A percentile compares a stretch with the other conserved stretches of the same genome.
Conservation (phyloP, 106 monocot genomes). For the Dendrobium catenatum region DNA sequence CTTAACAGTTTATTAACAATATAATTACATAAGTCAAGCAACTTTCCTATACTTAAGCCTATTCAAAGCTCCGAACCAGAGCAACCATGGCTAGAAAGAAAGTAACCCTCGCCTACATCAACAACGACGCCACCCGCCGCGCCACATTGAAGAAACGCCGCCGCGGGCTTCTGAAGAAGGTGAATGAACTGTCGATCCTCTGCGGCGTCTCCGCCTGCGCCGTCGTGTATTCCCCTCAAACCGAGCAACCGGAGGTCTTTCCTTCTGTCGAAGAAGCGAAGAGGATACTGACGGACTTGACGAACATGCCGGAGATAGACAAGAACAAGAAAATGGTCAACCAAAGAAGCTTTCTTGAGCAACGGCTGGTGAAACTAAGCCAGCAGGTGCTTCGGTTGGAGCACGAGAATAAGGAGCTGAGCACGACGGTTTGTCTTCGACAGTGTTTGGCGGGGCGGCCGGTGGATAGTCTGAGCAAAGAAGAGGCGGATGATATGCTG, state of each 20-base stretch:
- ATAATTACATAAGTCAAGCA: too few relatives aligned
- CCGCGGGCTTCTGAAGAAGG: slow-evolving; percentile 8
- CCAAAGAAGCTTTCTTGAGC: not conserved
- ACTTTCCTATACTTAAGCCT: too few relatives aligned
- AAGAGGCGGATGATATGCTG: not conserved
- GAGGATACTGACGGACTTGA: not conserved
- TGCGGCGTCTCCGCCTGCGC: slow-evolving; percentile 8
- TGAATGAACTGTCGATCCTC: slow-evolving; percentile 4
- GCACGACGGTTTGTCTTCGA: not conserved
- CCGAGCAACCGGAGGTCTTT: not conserved
- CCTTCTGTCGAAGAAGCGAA: not conserved
- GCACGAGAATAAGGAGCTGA: slow-evolving; percentile 4
- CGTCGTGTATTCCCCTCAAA: not conserved
- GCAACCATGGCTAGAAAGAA: slow-evolving; percentile 1
- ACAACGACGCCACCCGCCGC: slow-evolving; percentile 10
- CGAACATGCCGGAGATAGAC: not conserved
- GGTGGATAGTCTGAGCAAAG: not conserved
- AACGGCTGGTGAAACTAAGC: not conserved
- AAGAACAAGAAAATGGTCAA: slow-evolving; percentile 6
- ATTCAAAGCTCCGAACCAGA: too few relatives aligned
- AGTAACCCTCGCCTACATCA: slow-evolving; percentile 4
- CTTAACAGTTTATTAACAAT: too few relatives aligned
- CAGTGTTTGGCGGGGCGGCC: not conserved
- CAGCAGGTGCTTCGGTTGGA: not conserved
- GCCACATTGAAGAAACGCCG: slow-evolving; percentile 15